A percentile compares a stretch with the other conserved stretches of the same genome.
Evolutionary conservation across 768 basidiomycete genomes (phyloP).

Genomic region (Mycena galericulata): DNA sequence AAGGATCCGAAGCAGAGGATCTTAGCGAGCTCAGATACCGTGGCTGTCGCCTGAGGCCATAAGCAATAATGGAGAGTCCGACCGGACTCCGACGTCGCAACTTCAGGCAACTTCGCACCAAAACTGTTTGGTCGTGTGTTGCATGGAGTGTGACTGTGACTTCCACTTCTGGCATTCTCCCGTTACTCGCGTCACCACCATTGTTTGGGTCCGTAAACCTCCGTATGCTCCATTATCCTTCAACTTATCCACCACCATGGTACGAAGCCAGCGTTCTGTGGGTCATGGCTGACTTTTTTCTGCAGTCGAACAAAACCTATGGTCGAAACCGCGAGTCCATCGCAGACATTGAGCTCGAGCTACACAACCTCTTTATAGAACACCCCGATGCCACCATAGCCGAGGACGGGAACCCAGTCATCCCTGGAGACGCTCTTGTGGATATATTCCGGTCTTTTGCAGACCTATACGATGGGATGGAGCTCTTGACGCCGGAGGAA

Average conservation of each 20-base stretch:
- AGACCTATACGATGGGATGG: constrained; percentile 66
- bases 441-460: constrained; percentile 77
- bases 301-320: constrained; percentile 40
- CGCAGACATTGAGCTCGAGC: constrained; percentile 75
- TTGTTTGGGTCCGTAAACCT: constrained; percentile 16
- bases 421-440: constrained; percentile 78
- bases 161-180: no score
- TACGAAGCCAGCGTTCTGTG: neutral
- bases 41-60: no score
- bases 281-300: constrained; percentile 11
- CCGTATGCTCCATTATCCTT: constrained; percentile 15
- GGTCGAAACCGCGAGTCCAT: constrained; percentile 80
- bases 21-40: no score
- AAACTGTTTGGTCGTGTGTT: no score
- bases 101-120: no score
- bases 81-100: no score
- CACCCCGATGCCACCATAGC: constrained; percentile 72
- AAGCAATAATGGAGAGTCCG: no score
- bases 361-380: constrained; percentile 73
- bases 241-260: constrained; percentile 19
- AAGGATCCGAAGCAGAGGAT: no score
- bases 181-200: no score
- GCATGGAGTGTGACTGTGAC: no score
- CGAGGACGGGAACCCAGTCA: constrained; percentile 69
- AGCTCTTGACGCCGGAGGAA: constrained; percentile 76